Evolutionary conservation across 2,329 filamentous ascomycete species (phyloP).

Genomic region (Sclerotinia glacialis): DNA sequence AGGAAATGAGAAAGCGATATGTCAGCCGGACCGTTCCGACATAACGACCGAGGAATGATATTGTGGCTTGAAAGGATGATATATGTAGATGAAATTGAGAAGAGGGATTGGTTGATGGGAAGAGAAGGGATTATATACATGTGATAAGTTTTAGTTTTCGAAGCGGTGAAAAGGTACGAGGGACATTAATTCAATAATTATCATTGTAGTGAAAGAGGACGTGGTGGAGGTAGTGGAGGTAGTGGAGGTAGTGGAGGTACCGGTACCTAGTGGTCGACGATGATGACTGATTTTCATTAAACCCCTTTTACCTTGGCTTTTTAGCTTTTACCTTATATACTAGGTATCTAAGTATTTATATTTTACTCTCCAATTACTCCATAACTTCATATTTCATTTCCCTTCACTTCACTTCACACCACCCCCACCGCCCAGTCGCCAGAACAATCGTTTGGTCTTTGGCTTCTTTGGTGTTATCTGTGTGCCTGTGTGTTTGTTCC

Average conservation of each 20-base stretch:
- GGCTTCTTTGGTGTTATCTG: not conserved
- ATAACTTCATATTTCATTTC: not conserved
- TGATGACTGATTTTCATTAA: not conserved
- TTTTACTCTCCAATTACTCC: not conserved
- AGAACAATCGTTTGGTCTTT: not conserved
- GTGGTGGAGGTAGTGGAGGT: not conserved
- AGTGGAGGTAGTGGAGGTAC: not conserved
- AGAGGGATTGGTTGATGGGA: not conserved
- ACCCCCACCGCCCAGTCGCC: not conserved
- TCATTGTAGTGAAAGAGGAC: not conserved
- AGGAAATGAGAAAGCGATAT: conserved; percentile 5
- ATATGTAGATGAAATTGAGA: not conserved
- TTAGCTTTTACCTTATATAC: not conserved
- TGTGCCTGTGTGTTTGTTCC: not conserved
- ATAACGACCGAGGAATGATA: conserved; percentile 3
- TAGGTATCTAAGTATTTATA: not conserved
- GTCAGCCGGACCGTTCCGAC: conserved; percentile 22
- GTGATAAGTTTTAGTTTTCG: not conserved
- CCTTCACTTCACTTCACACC: too few species aligned
- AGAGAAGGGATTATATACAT: not conserved
- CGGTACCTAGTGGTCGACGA: not conserved
- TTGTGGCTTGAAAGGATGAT: conserved; percentile 6
- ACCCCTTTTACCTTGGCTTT: not conserved
- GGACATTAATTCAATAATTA: not conserved
- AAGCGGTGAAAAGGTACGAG: not conserved